Evolutionary conservation across 2,329 filamentous ascomycete species (phyloP), one percentile per base, ranked within the genome.

Genomic region (Penicillium frequentans): DNA sequence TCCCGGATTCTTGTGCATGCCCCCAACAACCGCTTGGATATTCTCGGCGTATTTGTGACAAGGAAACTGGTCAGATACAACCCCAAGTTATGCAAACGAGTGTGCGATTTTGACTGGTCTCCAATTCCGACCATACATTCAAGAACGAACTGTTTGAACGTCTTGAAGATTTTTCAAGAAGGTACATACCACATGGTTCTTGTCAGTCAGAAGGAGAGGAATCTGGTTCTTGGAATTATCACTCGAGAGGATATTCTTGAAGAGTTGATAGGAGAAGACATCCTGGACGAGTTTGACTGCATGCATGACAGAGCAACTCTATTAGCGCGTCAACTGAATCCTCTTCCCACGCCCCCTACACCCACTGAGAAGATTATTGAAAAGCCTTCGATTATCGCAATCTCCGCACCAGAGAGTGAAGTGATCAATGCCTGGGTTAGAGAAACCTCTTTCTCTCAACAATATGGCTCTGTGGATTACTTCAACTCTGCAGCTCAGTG

Each of bases 151-250:
- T 98, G 93, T 71, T 78, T 99, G 56, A 95, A 98, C 73, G 97
- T 98, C 68, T 90, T 99, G 77, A 99, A 98, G 78, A 98, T 96
- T 75, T 99, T 99, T 79, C 95, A 98, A 74, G 93, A 99, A 79
- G 93, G 93, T 68, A 97, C 98, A 74, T 96, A 92, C 2, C 93
- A 98, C 75, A 96, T 99, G 92, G 92, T 98, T 0, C 81, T 98
- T 19, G 93, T 98, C 7, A 96, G 78, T 61, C 93, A 93, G 0
- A 92, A 93, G 13, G 90, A 95, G 63, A 87, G 95, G 67, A 87
- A 90, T 67, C 93, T 93, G 44, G 91, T 92, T 6, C 79, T 96
- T 11, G 93, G 93, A 56, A 93, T 99, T 3, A 91, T 98, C 11
- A 99, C 93, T 0, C 79, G 98, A 2, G 93, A 98, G 72, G 95